Evolutionary conservation across 176 grass and related monocot genomes (phyloP), one percentile per base, ranked within the genome.

Genomic region (Stipa capillata): DNA sequence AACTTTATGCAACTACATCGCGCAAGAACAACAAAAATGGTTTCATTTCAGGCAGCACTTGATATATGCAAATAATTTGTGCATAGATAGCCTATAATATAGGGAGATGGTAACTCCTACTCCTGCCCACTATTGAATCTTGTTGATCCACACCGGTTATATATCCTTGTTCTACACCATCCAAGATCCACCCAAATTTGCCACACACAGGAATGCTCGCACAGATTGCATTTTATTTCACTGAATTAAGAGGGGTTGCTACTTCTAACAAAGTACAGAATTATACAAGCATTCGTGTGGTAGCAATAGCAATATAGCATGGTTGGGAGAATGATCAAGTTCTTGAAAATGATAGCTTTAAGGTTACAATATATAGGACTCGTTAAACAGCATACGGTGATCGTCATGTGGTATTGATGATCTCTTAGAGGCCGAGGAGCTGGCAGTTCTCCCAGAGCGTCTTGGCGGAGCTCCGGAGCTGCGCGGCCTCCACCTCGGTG

Each of bases 401-500:
- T n/a, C n/a, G n/a, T n/a, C n/a, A n/a, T n/a, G n/a, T n/a, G n/a
- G n/a, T n/a, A 52, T 21, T 0, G 0, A 1, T 53, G 8, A 3
- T 11, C 21, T 3, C 12, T 71, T 8, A 88, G 29, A 90, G 79
- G n/a, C 76, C 81, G 1, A 94, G 92, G 1, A 87, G 75, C 42
- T 29, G 69, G 24, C 67, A 85, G 66, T 88, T 89, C 25, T 94
- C 89, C 89, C 92, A 91, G 34, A 94, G 77, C 17, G 92, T 89
- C 69, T 91, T 82, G 2, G 92, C 92, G 0, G 92, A 94, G 9
- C 27, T 62, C 0, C 80, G 50, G 64, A 94, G 89, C 29, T 80
- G 79, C 20, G n/a, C 84, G 1, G 55, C 40, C 67, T 94, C 92
- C 45, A 82, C 92, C 2, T 91, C 86, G 0, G 92, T 94, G 72